Evolutionary conservation across 2,329 filamentous ascomycete species (phyloP), one percentile per base, ranked within the genome.

Genomic region (Penicillium hesseltinei): DNA sequence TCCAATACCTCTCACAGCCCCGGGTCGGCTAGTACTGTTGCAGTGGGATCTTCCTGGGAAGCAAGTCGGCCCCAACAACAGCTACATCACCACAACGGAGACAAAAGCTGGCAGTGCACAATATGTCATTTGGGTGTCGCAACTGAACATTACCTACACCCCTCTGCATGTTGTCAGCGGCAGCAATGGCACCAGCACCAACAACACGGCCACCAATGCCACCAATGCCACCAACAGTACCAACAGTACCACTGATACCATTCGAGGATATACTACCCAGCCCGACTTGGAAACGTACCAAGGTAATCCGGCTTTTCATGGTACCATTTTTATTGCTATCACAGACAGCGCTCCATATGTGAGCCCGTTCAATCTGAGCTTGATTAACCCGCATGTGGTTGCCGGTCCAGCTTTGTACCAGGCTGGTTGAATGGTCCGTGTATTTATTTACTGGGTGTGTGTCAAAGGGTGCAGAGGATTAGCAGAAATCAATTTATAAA

Each of bases 41-140:
- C 71, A 81, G 43, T 95, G 90, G 90, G 90, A 94, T 27, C 74
- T 71, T 0, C 88, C 90, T 0, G 90, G 89, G 0, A 75, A 83
- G 63, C 66, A 81, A 0, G 82, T 93, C 3, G 91, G 91, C 0
- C 91, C 91, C 0, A 93, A 95, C 74, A 91, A 91, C 77, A 89
- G 85, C 69, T 95, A 95, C 71, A 76, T 91, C 48, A 93, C 91
- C 0, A 78, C 79, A 0, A 80, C 81, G 13, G 19, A 56, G 31
- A 38, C 47, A 0, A 63, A 68, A 19, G 88, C 87, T 0, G 80
- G 80, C 2, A 65, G 72, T 4, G 88, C 91, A 0, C 75, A 77
- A 56, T 95, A 82, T 63, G 90, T 90, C 0, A 83, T 85, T 0
- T 96, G 90, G 89, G 88, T 90, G 1, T 82, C 81, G 0, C 91